Evolutionary conservation across 306 rosid genomes (phyloP).

Genomic region (Ziziphus jujuba): DNA sequence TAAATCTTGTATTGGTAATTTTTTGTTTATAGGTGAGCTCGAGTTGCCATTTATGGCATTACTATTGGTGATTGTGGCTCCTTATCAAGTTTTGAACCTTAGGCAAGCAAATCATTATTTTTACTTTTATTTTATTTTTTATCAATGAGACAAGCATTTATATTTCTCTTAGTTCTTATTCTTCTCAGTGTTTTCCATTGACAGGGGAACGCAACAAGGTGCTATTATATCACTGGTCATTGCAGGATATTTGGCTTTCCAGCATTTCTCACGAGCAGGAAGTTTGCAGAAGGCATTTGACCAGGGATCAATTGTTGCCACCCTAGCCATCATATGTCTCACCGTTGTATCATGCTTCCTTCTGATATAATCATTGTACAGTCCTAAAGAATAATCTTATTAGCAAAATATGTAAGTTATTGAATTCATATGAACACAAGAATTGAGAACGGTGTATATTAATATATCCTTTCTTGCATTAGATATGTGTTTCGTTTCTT

Average conservation of each 20-base stretch:
- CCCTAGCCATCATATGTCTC: conserved; percentile 57
- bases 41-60: conserved; percentile 80
- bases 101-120: conserved; percentile 38
- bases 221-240: conserved; percentile 60
- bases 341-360: conserved; percentile 52
- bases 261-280: conserved; percentile 81
- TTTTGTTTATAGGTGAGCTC: conserved; percentile 61
- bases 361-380: conserved; percentile 53
- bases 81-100: conserved; percentile 54
- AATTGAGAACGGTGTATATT: not conserved
- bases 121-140: conserved; percentile 5
- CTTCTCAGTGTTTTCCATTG: conserved; percentile 25
- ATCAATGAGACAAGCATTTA: not conserved
- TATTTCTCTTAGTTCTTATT: conserved; percentile 9
- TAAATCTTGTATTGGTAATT: conserved; percentile 7
- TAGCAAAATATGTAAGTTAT: conserved; percentile 5
- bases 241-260: conserved; percentile 83
- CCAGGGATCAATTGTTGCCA: conserved; percentile 82
- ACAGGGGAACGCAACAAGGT: conserved; percentile 83
- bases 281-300: conserved; percentile 72
- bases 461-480: not conserved
- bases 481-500: not conserved
- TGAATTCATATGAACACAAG: conserved; percentile 24
- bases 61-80: conserved; percentile 75
- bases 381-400: conserved; percentile 3